Evolutionary conservation across 73 alveolate genomes (phyloP), one percentile per base, ranked within the genome.

Genomic region (Stentor roeselii): DNA sequence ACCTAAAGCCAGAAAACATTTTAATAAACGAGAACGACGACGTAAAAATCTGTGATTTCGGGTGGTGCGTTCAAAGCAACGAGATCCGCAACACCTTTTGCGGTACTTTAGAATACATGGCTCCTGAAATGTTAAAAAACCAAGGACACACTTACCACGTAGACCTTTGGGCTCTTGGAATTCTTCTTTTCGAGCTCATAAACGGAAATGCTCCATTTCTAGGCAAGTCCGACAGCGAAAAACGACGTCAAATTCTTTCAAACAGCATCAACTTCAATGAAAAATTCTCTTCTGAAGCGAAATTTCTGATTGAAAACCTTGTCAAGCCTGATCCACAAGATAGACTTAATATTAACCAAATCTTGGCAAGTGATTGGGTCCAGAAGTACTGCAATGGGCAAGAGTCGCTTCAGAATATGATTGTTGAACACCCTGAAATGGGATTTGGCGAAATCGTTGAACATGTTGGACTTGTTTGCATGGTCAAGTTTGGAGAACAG

Each of bases 91-190:
- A 88, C 58, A 96, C 99, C 2, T 96, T 96, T 87, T 96, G 99
- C 59, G 99, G 99, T 3, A 95, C 98, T 3, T 90, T 92, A 75
- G 98, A 97, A 83, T 97, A 97, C 78, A 97, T 97, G 99, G 98
- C 99, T 3, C 99, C 99, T 27, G 99, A 97, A 83, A 96, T 95
- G 92, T 61, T 95, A 3, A 75, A 75, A 60, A 90, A 84, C 42
- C 80, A 80, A 36, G 87, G 89, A 2, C 95, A 96, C 61, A 92
- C 90, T 84, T 92, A 90, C 61, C 83, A 95, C 39, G 90, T 95
- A 3, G 99, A 96, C 86, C 82, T 94, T n/a, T 96, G 99, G 98
- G 84, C 94, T 39, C 78, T 96, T 35, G 99, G 99, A 27, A 85
- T 96, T 37, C 91, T 96, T 38, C 93, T 96, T 3, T 96, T 88